Evolutionary conservation across 257 asterid species (phyloP), one percentile per base, ranked within the genome.

Genomic region (Nicotiana tomentosiformis): DNA sequence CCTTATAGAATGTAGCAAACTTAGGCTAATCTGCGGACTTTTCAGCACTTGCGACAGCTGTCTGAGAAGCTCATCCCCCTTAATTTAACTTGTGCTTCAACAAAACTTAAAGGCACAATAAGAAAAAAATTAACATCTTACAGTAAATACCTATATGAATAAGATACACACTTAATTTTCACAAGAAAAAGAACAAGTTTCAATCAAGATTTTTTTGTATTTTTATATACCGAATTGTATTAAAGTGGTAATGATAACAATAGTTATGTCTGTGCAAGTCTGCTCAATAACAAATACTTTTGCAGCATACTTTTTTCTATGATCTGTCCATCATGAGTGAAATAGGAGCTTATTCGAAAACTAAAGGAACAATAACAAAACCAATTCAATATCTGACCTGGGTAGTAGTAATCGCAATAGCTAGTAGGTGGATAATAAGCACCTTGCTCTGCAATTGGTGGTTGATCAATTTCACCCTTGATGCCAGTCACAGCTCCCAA

Each of bases 321-420:
- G 23, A 32, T 30, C 20, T 30, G 33, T 32, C 12, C 23, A 66
- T 16, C 6, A 30, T 16, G 26, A 66, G 51, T 3, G 11, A 49
- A 49, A 26, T 49, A 49, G 39, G 39, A 49, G 61, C 39, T 14
- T 64, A 14, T 74, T 5, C 8, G 2, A 69, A 70, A 56, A 26
- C 51, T 8, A 70, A 55, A 79, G 46, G 70, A 77, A 65, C 58
- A 32, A 16, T 53, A 57, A 85, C 68, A 82, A 80, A 86, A 33
- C 80, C 64, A 67, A 74, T 76, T 17, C 9, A 84, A 78, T 60
- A 58, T 69, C 90, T 78, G 69, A 91, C 98, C 97, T 84, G 93
- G 89, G 81, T 91, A 89, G 85, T 88, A 91, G 86, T 91, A 91
- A 74, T 89, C 88, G 84, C 89, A 91, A 85, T 88, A 87, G 90